Evolutionary conservation across 805 yeast genomes (phyloP).

Genomic region (Suhomyces prunicola): DNA sequence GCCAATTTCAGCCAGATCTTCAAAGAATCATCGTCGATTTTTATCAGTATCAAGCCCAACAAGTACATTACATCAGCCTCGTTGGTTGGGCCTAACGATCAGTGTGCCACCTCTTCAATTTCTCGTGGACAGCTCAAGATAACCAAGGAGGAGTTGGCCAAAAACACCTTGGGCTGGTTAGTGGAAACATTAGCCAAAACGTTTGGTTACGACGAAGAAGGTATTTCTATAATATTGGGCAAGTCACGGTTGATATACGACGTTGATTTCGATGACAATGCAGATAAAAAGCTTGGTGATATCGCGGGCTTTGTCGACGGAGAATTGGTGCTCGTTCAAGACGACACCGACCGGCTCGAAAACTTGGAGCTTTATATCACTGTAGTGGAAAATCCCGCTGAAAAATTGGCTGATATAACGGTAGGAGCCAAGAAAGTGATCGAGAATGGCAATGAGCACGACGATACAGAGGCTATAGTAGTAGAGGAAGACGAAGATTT

Average conservation of each 20-base stretch:
- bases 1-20: constrained; percentile 24
- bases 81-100: constrained; percentile 59
- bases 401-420: background rate
- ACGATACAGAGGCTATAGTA: constrained; percentile 1
- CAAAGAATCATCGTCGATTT: constrained; percentile 28
- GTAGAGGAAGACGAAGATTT: constrained; percentile 11
- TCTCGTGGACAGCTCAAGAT: constrained; percentile 49
- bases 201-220: constrained; percentile 49
- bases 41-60: constrained; percentile 46
- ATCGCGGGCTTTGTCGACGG: constrained; percentile 56
- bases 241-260: constrained; percentile 69
- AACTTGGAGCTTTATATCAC: constrained; percentile 60
- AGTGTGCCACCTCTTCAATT: constrained; percentile 62
- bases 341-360: constrained; percentile 69
- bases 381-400: constrained; percentile 2
- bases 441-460: background rate
- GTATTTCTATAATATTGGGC: constrained; percentile 59
- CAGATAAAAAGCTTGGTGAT: constrained; percentile 43
- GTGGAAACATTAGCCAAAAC: constrained; percentile 46
- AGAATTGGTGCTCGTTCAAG: constrained; percentile 66
- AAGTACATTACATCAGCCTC: constrained; percentile 64
- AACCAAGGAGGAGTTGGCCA: constrained; percentile 19
- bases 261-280: constrained; percentile 82
- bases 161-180: constrained; percentile 46
- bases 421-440: constrained; percentile 3